Percentiles rank a stretch among this genome's conserved stretches.
Evolutionary conservation across 352 stramenopile species (phyloP).

Genomic region (Blastocystis sp.): DNA sequence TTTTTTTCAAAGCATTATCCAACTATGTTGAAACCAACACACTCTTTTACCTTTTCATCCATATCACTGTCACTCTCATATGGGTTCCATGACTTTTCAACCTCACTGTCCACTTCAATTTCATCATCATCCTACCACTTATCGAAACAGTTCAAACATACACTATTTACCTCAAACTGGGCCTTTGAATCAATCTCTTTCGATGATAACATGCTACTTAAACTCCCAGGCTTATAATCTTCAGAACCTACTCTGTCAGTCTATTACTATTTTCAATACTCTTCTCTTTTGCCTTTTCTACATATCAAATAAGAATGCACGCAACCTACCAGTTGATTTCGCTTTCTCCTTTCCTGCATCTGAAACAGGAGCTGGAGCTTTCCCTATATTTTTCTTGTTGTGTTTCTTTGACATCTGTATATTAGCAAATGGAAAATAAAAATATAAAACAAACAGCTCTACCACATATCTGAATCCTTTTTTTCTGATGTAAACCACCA

Average conservation of each 20-base stretch:
- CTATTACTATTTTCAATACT: background rate
- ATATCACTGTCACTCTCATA: slow-evolving; percentile 7
- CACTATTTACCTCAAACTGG: slow-evolving; percentile 17
- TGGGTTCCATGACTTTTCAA: slow-evolving; percentile 46
- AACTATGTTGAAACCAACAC: background rate
- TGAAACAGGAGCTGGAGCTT: background rate
- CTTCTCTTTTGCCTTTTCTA: background rate
- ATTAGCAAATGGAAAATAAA: background rate
- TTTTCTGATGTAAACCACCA: background rate
- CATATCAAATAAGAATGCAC: background rate
- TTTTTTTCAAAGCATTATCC: slow-evolving; percentile 8
- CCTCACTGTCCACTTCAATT: slow-evolving; percentile 46
- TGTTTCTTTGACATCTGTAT: background rate
- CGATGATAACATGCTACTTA: background rate
- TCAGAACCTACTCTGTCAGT: background rate
- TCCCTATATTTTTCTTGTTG: background rate
- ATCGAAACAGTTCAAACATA: background rate
- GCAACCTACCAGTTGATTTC: background rate
- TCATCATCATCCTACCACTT: slow-evolving; percentile 30
- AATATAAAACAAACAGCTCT: background rate
- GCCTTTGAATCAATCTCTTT: slow-evolving; percentile 42
- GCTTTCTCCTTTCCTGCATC: background rate
- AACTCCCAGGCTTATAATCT: background rate
- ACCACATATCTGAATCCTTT: background rate
- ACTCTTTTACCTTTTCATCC: slow-evolving; percentile 7